phyloP scores from a whole-genome alignment of 345 rosid genomes.

The Moricandia arvensis region DNA sequence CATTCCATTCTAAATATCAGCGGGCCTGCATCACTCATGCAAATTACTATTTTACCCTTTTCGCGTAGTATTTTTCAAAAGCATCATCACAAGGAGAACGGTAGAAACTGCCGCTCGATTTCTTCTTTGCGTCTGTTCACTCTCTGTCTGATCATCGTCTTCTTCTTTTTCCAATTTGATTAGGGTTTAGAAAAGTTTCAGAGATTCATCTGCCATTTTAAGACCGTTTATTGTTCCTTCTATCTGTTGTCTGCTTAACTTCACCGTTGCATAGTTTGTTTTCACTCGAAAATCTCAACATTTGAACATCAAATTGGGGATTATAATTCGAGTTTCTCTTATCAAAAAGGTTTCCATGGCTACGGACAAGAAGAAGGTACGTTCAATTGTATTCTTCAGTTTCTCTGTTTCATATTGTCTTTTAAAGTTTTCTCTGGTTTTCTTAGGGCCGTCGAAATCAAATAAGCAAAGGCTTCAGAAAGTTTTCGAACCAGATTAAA shows the following conservation, averaged over 20 bases:
- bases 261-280: background rate
- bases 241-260: background rate
- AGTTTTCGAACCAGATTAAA: constrained; percentile 50
- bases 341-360: background rate
- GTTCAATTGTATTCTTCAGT: background rate
- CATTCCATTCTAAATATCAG: too few species aligned
- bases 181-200: background rate
- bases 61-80: background rate
- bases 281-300: background rate
- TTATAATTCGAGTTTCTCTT: background rate
- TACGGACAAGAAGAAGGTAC: constrained; percentile 21
- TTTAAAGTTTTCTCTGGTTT: background rate
- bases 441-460: constrained; percentile 41
- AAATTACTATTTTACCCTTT: background rate
- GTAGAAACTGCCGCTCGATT: background rate
- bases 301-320: background rate
- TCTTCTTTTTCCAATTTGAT: too few species aligned
- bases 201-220: background rate
- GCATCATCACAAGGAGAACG: background rate
- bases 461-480: constrained; percentile 46
- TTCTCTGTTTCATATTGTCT: background rate
- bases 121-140: background rate
- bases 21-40: too few species aligned
- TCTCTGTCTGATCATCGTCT: background rate
- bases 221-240: background rate